These are phyloP conservation scores for Macroventuria anomochaeta DNA, from an alignment of 2,329 filamentous ascomycete genomes.

Conservation along the genomic window DNA sequence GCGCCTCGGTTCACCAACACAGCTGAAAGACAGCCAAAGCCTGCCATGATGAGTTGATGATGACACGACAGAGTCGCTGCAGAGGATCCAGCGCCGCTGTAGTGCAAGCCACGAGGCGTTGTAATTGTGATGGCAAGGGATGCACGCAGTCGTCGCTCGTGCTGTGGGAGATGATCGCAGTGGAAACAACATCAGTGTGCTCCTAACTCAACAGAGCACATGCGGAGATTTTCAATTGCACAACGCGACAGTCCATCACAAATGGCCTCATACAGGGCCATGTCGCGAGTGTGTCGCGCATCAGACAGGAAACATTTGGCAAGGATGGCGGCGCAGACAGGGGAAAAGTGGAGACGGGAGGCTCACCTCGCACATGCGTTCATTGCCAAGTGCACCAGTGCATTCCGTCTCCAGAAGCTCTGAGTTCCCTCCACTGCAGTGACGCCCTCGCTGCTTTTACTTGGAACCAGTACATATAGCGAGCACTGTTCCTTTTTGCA, in stretches of 20 bases:
- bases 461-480: background rate
- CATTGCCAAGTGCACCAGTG: constrained; percentile 12
- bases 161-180: background rate
- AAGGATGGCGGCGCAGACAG: constrained; percentile 1
- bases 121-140: constrained; percentile 3
- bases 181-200: background rate
- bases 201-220: background rate
- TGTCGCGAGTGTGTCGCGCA: constrained; percentile 4
- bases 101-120: constrained; percentile 11
- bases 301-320: background rate
- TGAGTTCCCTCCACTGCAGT: background rate
- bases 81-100: background rate
- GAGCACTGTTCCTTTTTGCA: background rate
- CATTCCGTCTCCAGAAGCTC: constrained; percentile 2
- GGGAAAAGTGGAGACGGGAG: constrained; percentile 12
- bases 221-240: background rate
- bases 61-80: background rate
- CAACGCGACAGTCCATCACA: background rate
- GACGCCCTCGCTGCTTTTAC: background rate
- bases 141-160: background rate
- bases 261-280: constrained; percentile 5
- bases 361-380: constrained; percentile 17
- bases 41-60: background rate
- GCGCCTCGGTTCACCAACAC: constrained; percentile 1
- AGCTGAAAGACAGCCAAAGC: background rate